phyloP scores from a whole-genome alignment of 805 yeast genomes.

The Osmozyma mogii region DNA sequence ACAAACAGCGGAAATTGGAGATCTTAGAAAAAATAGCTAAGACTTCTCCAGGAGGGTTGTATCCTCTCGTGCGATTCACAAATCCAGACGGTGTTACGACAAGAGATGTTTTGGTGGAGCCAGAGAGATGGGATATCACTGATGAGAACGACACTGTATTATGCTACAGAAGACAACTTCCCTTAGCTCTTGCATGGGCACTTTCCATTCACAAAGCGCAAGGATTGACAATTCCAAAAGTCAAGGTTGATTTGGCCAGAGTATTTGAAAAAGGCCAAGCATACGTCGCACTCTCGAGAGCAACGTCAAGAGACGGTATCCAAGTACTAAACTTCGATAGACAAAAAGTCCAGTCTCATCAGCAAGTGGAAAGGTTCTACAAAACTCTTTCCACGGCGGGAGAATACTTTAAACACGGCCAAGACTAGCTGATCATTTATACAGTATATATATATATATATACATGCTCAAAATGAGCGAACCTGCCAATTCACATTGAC shows the following conservation, averaged over 20 bases:
- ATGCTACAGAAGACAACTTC: conserved; percentile 52
- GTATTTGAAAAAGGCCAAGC: conserved; percentile 79
- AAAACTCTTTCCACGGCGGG: no score
- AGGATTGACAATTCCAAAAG: conserved; percentile 71
- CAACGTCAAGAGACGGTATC: conserved; percentile 22
- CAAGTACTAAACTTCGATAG: conserved; percentile 12
- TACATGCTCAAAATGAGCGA: no score
- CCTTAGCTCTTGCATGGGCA: conserved; percentile 74
- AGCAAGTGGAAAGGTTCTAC: conserved; percentile 9
- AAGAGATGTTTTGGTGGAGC: conserved; percentile 69
- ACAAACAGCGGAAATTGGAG: conserved; percentile 40
- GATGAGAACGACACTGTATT: no score
- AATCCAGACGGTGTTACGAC: conserved; percentile 59
- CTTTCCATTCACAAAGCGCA: conserved; percentile 79
- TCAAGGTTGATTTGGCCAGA: conserved; percentile 58
- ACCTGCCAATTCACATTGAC: no score
- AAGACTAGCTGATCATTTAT: no score
- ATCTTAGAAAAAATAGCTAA: conserved; percentile 35
- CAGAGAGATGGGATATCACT: conserved; percentile 75
- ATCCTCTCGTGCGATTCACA: conserved; percentile 73
- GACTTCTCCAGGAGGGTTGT: conserved; percentile 40
- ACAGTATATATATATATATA: no score
- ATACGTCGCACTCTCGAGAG: conserved; percentile 76
- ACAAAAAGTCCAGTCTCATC: conserved; percentile 10
- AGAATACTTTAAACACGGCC: no score